Percentiles rank a stretch among this genome's conserved stretches.
These are phyloP conservation scores for Aspergillus sp. DNA, from an alignment of 2,329 filamentous ascomycete genomes.

Conservation along the genomic window DNA sequence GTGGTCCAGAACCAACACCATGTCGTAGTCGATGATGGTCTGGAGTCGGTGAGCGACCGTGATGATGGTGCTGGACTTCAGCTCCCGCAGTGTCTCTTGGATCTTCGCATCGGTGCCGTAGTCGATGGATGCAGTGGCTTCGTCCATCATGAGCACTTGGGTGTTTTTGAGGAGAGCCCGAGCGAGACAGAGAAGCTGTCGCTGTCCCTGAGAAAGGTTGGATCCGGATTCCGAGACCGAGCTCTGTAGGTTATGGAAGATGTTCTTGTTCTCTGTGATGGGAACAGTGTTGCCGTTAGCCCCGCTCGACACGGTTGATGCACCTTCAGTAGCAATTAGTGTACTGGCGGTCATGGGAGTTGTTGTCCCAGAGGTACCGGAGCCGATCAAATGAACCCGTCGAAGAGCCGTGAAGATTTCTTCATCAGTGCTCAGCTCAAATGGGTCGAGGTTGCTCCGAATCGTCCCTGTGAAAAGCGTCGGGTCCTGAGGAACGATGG, in stretches of 20 bases:
- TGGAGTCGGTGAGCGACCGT: constrained; percentile 93
- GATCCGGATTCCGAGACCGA: constrained; percentile 80
- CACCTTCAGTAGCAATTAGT: constrained; percentile 14
- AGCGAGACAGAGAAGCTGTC: constrained; percentile 87
- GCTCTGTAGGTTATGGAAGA: constrained; percentile 80
- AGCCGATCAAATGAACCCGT: constrained; percentile 71
- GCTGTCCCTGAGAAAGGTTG: constrained; percentile 91
- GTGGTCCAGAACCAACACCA: constrained; percentile 87
- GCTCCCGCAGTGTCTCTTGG: constrained; percentile 88
- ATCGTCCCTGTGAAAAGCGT: constrained; percentile 91
- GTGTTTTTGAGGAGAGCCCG: constrained; percentile 85
- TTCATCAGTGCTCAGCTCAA: constrained; percentile 77
- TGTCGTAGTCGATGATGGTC: constrained; percentile 97
- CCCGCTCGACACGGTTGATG: constrained; percentile 14
- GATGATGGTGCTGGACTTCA: constrained; percentile 79
- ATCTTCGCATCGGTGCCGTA: constrained; percentile 94
- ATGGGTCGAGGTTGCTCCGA: constrained; percentile 86
- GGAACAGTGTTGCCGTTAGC: constrained; percentile 10
- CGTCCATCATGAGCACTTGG: constrained; percentile 96
- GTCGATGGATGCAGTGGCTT: constrained; percentile 95
- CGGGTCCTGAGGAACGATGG: constrained; percentile 91
- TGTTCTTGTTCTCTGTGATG: constrained; percentile 71
- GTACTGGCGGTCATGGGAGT: constrained; percentile 26
- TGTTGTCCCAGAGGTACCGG: constrained; percentile 24
- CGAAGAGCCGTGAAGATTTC: constrained; percentile 79